These are phyloP conservation scores for Trametes meyenii DNA, from an alignment of 768 basidiomycete species.

Conservation along the genomic window DNA sequence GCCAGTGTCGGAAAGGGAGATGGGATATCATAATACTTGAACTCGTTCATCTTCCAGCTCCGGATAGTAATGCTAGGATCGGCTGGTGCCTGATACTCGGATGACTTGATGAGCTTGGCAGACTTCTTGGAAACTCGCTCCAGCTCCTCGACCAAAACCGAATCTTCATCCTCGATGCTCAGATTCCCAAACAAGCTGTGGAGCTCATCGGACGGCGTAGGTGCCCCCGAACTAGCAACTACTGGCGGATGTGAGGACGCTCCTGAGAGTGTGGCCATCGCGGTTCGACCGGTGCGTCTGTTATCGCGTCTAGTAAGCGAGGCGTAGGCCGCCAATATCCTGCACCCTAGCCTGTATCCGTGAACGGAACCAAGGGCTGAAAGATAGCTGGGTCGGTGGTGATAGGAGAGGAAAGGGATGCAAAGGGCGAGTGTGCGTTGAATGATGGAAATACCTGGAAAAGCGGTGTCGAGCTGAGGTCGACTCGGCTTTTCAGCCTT, in stretches of 20 bases:
- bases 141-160: constrained; percentile 61
- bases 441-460: constrained; percentile 15
- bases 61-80: constrained; percentile 57
- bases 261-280: constrained; percentile 8
- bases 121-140: constrained; percentile 52
- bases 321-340: no score
- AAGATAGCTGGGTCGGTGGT: not conserved
- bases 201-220: constrained; percentile 1
- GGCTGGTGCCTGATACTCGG: constrained; percentile 57
- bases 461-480: not conserved
- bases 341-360: no score
- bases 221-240: not conserved
- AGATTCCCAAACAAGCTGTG: constrained; percentile 3
- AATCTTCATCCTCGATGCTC: constrained; percentile 43
- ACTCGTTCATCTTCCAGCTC: constrained; percentile 99
- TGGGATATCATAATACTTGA: constrained; percentile 87
- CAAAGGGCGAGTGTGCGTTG: not conserved
- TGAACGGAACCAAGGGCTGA: not conserved
- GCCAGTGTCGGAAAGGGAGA: constrained; percentile 96
- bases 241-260: constrained; percentile 1
- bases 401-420: not conserved
- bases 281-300: not conserved
- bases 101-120: constrained; percentile 67
- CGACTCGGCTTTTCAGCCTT: not conserved
- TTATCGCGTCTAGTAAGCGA: not conserved